Evolutionary conservation across 169 alveolate genomes (phyloP), one percentile per base, ranked within the genome.

Genomic region (Plasmodium billcollinsi): DNA sequence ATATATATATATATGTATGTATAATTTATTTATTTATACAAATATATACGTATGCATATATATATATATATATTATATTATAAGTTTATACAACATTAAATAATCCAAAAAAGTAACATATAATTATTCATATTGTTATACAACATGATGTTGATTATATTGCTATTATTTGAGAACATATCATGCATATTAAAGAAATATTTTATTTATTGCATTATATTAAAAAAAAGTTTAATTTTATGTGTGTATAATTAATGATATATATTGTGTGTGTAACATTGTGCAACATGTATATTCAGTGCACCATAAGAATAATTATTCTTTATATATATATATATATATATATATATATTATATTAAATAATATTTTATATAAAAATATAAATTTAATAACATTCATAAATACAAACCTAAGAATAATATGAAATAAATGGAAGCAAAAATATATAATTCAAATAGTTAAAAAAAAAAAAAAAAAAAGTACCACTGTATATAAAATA

Each of bases 271-370:
- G 90, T 33, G 88, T 74, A 74, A 49, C 33, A 74, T 72, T 74
- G 88, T 80, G 90, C 90, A 80, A 58, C 83, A 39, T 56, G 73
- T 80, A 67, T 56, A 80, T 39, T 69, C 74, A 80, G 83, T 80
- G 90, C 90, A 80, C 90, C 80, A 80, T 76, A 76, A 18, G 75
- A 65, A 76, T 70, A 65, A 67, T 80, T 47, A 65, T 49, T 45
- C 21, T 47, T 76, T 58, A 1, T 24, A 1, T 24, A 24, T 24
- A 24, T 2, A 24, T 24, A 24, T 24, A 59, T 59, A 15, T 59
- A 20, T 20, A 59, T 59, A 59, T 59, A 59, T 59, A 59, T 59
- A 15, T 59, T 52, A 50, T 70, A 24, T 24, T 24, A 2, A 24
- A 24, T 24, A 24, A 24, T 2, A 47, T 29, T 65, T 65, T 63